A percentile compares a stretch with the other conserved stretches of the same genome.
These are phyloP conservation scores for Sphagnum magellanicum DNA, from an alignment of 228 moss, liverwort and hornwort genomes.

Conservation along the genomic window DNA sequence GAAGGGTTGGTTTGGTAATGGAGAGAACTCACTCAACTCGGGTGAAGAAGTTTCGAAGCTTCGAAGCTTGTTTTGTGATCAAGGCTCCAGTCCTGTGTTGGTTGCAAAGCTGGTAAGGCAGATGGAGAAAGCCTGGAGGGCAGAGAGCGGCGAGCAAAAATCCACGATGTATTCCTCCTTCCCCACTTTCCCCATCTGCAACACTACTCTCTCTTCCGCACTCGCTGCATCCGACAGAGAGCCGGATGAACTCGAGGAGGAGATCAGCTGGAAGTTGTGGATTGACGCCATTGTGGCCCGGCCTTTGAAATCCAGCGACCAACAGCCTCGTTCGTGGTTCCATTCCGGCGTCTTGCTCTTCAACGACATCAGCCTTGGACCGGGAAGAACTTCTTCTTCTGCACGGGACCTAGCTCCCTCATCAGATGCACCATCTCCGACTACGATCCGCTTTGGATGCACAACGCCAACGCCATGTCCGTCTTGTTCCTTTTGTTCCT, in stretches of 20 bases:
- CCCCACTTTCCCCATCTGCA: conserved; percentile 62
- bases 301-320: conserved; percentile 64
- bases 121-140: conserved; percentile 64
- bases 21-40: no score
- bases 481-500: no score
- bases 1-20: no score
- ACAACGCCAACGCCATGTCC: no score
- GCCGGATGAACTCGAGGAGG: background rate
- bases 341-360: conserved; percentile 48
- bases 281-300: conserved; percentile 52
- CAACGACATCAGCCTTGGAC: conserved; percentile 11
- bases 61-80: no score
- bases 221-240: background rate
- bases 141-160: conserved; percentile 47
- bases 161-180: conserved; percentile 54
- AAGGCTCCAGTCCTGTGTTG: conserved; percentile 45
- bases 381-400: no score
- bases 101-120: conserved; percentile 67
- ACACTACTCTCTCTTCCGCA: conserved; percentile 14
- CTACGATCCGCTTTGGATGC: no score
- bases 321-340: conserved; percentile 46
- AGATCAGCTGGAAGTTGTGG: conserved; percentile 71
- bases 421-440: no score
- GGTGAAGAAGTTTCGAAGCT: no score
- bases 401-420: no score